phyloP scores from a whole-genome alignment of 306 rosid genomes.

The Prunus mira region DNA sequence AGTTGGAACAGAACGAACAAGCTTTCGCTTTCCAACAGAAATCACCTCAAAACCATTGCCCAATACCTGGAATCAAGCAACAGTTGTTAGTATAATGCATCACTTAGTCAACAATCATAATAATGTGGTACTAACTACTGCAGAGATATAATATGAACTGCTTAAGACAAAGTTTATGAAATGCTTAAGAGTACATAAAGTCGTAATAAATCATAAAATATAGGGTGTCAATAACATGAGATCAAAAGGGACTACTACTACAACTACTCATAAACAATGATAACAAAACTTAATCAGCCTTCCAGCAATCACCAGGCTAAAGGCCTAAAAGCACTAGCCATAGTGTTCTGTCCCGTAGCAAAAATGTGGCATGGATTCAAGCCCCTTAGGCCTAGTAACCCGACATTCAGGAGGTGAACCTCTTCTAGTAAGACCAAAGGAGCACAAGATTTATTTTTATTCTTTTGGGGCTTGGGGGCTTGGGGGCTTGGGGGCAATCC shows the following conservation, averaged over 20 bases:
- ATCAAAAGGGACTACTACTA: not conserved
- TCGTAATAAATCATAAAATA: not conserved
- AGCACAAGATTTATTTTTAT: not conserved
- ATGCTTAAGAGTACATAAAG: not conserved
- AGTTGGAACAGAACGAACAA: constrained; percentile 96
- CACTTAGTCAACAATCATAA: constrained; percentile 14
- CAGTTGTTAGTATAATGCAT: constrained; percentile 13
- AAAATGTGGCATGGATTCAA: not conserved
- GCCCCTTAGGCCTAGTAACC: not conserved
- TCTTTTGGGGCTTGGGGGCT: not conserved
- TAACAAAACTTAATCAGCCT: not conserved
- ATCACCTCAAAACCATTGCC: constrained; percentile 97
- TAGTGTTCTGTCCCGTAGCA: too few relatives aligned
- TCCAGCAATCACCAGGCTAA: not conserved
- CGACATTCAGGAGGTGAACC: not conserved
- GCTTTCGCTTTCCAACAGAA: constrained; percentile 88
- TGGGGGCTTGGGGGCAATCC: not conserved
- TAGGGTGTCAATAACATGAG: not conserved
- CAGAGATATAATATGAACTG: not conserved
- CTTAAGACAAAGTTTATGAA: not conserved
- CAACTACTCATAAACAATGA: not conserved
- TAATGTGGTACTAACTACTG: not conserved
- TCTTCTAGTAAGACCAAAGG: not conserved
- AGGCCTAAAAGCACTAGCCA: not conserved
- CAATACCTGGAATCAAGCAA: constrained; percentile 55